Evolutionary conservation across 257 asterid species (phyloP), one percentile per base, ranked within the genome.

Genomic region (Ophiorrhiza pumila): DNA sequence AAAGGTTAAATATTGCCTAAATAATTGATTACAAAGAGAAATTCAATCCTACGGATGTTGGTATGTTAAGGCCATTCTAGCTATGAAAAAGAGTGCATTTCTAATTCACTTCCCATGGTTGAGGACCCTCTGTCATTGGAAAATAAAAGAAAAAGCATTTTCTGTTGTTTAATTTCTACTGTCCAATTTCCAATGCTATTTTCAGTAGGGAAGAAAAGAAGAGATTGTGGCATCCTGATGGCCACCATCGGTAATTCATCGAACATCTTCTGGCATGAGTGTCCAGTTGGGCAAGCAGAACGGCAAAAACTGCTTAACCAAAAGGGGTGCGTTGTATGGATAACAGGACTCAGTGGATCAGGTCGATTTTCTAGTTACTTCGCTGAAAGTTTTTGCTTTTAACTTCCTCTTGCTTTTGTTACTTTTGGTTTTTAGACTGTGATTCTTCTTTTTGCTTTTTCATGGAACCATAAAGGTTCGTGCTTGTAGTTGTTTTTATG

Each of bases 271-370:
- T 93, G 98, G 98, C 97, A 91, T 59, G 93, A 89, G 65, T 87
- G 91, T 80, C 90, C 93, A 22, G 96, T 93, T 32, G 86, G 86
- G 77, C 91, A 81, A 86, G 78, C 62, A 20, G 98, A 93, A 70
- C 84, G 97, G 83, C 92, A 93, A 80, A 91, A 83, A 75, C 79
- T 93, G 65, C 91, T 91, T 56, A 82, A 89, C 83, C 98, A 93
- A 77, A 96, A 88, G 71, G 98, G 98, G 17, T 93, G 97, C 78
- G 85, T 93, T 64, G 96, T 93, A 68, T 93, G 98, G 98, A 91
- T 93, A 79, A 93, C 98, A 57, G 98, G 98, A 67, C 94, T 93
- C 62, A 93, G 98, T 78, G 98, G 98, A 79, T 93, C 98, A 85
- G 98, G 98, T 93, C 58, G 72, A 22, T 43, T 18, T 31, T 29